Base-by-base conservation (phyloP, 2,329 filamentous ascomycete genomes). In the Sporothrix luriei region DNA sequence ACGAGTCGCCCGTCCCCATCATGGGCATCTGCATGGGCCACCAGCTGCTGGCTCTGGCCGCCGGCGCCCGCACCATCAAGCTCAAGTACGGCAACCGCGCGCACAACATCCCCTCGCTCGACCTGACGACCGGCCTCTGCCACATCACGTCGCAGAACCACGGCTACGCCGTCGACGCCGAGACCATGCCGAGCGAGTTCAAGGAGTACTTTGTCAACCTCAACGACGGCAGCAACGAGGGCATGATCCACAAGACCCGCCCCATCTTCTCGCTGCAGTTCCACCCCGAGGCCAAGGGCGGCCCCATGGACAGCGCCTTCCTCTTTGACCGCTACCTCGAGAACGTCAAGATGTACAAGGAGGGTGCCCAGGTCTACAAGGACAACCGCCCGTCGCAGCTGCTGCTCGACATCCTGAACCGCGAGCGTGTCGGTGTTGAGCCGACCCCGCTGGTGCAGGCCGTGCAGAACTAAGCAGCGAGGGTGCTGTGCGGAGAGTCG, bases 71-170 rank as follows among this genome's bases (percentile, higher is more conserved):
- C 76, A 98, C 95, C 72, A 90, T 96, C 83, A 98, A 98, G 88
- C 88, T 99, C 82, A 98, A 98, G 88, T 99, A 97, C 81, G 95
- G 95, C 78, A 99, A 99, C 87, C 91, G 95, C 75, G 95, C 94
- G 21, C 95, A 98, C 86, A 99, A 99, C 85, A 98, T 98, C 76
- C 95, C 95, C 10, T 93, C 94, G 71, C 84, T 98, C 70, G 94
- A 98, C 71, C 85, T 97, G 79, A 97, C 92, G 72, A 98, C 94
- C 49, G 94, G 95, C 70, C 93, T 94, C 80, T 98, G 95, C 88
- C 94, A 98, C 84, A 98, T 98, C 80, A 98, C 94, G 71, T 94
- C 90, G 80, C 95, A 99, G 85, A 98, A 98, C 84, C 95, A 98
- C 82, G 95, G 95, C 73, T 99, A 98, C 77, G 95, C 94, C 55